A percentile compares a stretch with the other conserved stretches of the same genome.
These are phyloP conservation scores for Chlorencoelia australis DNA, from an alignment of 2,329 filamentous ascomycete genomes.

Conservation along the genomic window DNA sequence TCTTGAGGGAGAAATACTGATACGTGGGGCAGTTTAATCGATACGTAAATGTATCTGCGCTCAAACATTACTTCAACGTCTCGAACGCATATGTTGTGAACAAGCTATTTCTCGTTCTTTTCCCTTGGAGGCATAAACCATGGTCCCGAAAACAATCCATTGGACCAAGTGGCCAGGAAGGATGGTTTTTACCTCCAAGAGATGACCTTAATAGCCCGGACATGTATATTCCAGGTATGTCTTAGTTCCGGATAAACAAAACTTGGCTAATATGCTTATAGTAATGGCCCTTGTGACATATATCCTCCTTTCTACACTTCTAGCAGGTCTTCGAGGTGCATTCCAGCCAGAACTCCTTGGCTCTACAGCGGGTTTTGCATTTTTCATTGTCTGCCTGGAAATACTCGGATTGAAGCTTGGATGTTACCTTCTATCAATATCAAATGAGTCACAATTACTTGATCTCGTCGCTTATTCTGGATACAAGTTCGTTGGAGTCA, in stretches of 20 bases:
- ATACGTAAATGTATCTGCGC: conserved; percentile 82
- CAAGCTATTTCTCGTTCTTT: conserved; percentile 87
- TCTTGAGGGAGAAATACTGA: conserved; percentile 10
- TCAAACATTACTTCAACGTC: conserved; percentile 99
- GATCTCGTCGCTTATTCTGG: conserved; percentile 94
- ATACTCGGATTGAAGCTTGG: conserved; percentile 85
- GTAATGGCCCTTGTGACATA: conserved; percentile 98
- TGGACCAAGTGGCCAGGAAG: conserved; percentile 58
- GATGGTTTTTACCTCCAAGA: conserved; percentile 78
- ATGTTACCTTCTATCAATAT: conserved; percentile 89
- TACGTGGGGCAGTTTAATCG: conserved; percentile 49
- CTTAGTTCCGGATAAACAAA: neutral
- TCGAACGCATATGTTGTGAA: conserved; percentile 93
- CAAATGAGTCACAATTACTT: conserved; percentile 83
- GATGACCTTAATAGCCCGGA: conserved; percentile 97
- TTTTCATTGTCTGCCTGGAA: conserved; percentile 76
- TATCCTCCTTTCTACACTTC: conserved; percentile 82
- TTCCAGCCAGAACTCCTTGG: conserved; percentile 93
- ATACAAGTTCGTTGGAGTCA: conserved; percentile 98
- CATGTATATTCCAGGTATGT: conserved; percentile 77
- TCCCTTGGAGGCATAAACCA: conserved; percentile 94
- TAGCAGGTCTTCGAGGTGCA: conserved; percentile 79
- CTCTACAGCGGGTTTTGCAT: conserved; percentile 67
- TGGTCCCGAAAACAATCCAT: conserved; percentile 86
- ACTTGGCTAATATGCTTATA: neutral